A percentile compares a stretch with the other conserved stretches of the same genome.
Conservation (phyloP, 176 grass and related monocot genomes). For the Triticum aestivum region IWGSC_CS_RefSeq_v2.1 NC_057813.1:100892221-100892720, state of each 20-base stretch:
- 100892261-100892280: neutral
- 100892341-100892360: neutral
- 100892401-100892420: neutral
- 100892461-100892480: neutral
- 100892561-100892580: neutral
- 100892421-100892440: neutral
- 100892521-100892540: neutral
- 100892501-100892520: neutral
- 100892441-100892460: neutral
- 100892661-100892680: neutral
- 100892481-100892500: neutral
- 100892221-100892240: neutral
- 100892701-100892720: neutral
- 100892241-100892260: neutral
- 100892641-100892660: neutral
- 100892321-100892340: neutral
- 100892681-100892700: neutral
- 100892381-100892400: neutral
- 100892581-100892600: neutral
- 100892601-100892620: neutral
- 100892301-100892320: neutral
- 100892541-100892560: neutral
- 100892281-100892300: neutral
- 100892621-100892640: neutral
- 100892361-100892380: neutral